phyloP scores from a whole-genome alignment of 495 filamentous ascomycete species.

The Xylaria scruposa region DNA sequence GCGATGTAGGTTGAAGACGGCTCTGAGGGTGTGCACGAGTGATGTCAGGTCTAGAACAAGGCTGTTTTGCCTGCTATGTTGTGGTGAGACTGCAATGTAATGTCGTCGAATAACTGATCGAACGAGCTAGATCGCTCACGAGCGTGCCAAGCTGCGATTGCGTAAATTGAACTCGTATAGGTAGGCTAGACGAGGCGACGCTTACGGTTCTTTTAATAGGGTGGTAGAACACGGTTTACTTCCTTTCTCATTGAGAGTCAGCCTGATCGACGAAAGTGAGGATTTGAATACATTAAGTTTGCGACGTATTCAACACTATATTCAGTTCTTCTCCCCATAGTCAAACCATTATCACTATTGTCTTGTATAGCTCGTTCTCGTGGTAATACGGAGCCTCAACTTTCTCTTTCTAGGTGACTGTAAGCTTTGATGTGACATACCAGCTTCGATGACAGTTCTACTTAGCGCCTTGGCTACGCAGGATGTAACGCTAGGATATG shows the following conservation, averaged over 20 bases:
- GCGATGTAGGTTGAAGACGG: background rate
- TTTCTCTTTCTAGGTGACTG: background rate
- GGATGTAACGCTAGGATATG: background rate
- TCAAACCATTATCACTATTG: background rate
- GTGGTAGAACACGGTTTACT: background rate
- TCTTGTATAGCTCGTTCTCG: background rate
- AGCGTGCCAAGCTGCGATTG: background rate
- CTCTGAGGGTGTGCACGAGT: background rate
- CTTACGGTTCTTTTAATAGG: background rate
- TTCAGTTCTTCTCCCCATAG: background rate
- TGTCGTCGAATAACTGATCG: slow-evolving; percentile 6
- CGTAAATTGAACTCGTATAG: slow-evolving; percentile 13
- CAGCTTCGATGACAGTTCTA: background rate
- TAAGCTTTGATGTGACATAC: background rate
- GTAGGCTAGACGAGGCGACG: background rate
- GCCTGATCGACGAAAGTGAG: background rate
- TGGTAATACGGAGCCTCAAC: background rate
- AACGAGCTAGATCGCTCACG: background rate
- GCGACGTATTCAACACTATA: background rate
- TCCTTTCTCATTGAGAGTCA: background rate
- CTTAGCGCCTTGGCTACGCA: slow-evolving; percentile 1
- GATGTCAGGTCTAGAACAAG: slow-evolving; percentile 12
- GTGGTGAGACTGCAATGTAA: slow-evolving; percentile 13
- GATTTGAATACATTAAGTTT: background rate
- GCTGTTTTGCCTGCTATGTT: background rate